Evolutionary conservation across 2,329 filamentous ascomycete genomes (phyloP).

Genomic region (Clarireedia monteithiana): DNA sequence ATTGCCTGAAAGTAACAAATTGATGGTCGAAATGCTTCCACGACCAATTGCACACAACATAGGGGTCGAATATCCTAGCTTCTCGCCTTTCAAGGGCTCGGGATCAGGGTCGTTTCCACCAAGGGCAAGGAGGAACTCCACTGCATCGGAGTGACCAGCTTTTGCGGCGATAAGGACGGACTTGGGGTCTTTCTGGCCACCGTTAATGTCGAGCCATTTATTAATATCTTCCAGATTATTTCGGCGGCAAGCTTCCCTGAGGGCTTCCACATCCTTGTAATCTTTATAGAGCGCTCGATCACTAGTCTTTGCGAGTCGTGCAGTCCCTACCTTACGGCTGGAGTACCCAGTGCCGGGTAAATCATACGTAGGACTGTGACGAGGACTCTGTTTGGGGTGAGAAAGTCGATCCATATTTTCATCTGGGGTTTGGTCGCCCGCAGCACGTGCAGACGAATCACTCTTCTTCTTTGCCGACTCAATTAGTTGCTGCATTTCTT

Average conservation of each 20-base stretch:
- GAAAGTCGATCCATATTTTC: constrained; percentile 36
- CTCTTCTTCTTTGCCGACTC: constrained; percentile 51
- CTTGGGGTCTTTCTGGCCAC: constrained; percentile 61
- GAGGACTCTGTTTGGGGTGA: constrained; percentile 50
- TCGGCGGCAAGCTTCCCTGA: constrained; percentile 51
- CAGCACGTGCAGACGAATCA: constrained; percentile 43
- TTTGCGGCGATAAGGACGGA: constrained; percentile 86
- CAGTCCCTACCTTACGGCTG: constrained; percentile 41
- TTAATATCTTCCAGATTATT: constrained; percentile 56
- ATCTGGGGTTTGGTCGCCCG: constrained; percentile 41
- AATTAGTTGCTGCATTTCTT: constrained; percentile 64
- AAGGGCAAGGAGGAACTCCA: constrained; percentile 38
- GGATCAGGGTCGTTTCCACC: constrained; percentile 59
- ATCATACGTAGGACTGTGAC: constrained; percentile 42
- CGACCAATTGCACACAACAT: constrained; percentile 92
- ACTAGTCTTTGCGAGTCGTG: constrained; percentile 53
- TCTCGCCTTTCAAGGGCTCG: constrained; percentile 46
- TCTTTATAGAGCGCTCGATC: constrained; percentile 57
- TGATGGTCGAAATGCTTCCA: constrained; percentile 76
- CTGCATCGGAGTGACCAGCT: constrained; percentile 67
- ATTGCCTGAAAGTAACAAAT: constrained; percentile 67
- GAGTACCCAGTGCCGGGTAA: constrained; percentile 12
- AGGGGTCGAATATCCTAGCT: constrained; percentile 73
- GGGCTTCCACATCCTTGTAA: constrained; percentile 10
- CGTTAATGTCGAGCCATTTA: constrained; percentile 48